Conservation (phyloP, 2,329 filamentous ascomycete genomes). For the Cryphonectria carpinicola region DNA sequence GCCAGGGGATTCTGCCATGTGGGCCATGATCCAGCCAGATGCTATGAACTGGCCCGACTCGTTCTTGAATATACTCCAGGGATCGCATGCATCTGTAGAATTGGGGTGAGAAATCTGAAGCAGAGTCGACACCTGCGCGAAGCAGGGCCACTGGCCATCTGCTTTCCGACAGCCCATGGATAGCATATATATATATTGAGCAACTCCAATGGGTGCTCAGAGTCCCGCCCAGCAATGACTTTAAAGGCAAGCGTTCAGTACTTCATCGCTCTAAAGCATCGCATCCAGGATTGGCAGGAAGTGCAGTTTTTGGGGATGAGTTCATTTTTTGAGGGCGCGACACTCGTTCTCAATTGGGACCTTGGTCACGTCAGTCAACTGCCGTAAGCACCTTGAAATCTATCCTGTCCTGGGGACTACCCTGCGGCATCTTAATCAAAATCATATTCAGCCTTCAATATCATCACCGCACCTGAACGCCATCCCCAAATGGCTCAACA, state of each 20-base stretch:
- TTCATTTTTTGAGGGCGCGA: background rate
- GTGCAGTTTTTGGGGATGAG: too few species aligned
- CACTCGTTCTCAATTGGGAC: background rate
- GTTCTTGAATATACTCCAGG: constrained; percentile 30
- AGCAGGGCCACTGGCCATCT: background rate
- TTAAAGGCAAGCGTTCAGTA: background rate
- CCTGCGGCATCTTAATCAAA: background rate
- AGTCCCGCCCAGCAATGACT: background rate
- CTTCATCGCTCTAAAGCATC: background rate
- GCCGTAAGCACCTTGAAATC: background rate
- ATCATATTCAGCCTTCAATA: background rate
- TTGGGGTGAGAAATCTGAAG: background rate
- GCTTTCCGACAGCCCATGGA: background rate
- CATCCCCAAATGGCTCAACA: constrained; percentile 10
- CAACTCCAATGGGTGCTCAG: background rate
- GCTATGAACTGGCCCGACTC: constrained; percentile 38
- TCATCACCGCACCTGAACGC: background rate
- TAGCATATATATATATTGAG: background rate
- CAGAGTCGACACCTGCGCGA: background rate
- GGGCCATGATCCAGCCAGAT: constrained; percentile 36
- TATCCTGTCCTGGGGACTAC: background rate
- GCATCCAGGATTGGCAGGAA: background rate
- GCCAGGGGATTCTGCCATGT: constrained; percentile 21
- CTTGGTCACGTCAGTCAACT: background rate
- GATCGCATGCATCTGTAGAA: background rate